Evolutionary conservation across 1,284 basidiomycete genomes (phyloP), one percentile per base, ranked within the genome.

Genomic region (Sporisorium graminicola): DNA sequence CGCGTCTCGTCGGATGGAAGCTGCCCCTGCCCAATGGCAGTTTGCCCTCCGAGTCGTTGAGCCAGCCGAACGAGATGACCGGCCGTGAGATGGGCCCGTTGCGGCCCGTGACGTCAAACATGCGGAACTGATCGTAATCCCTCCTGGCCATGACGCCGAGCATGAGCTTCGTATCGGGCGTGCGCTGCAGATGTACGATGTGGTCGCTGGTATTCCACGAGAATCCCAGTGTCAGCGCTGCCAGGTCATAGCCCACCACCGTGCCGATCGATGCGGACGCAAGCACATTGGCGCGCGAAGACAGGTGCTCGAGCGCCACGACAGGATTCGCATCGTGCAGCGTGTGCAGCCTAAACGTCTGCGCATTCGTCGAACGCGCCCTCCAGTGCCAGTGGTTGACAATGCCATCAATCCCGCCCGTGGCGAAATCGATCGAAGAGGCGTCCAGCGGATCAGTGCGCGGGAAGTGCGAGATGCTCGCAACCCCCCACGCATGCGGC

Each of bases 61-160:
- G 52, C 74, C 74, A 77, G 3, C 74, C 74, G 18, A 77, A 74
- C 3, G 53, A 60, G 1, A 77, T 70, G 24, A 74, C 74, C 18
- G 70, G 64, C 8, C 74, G 29, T 8, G 62, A 66, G n/a, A 74
- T 44, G 4, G 70, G 70, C 0, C 74, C 74, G 35, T 62, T 54
- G 5, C 61, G n/a, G 10, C 74, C 74, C 5, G 62, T 65, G 13
- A 77, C 51, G 50, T 77, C 74, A 40, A 65, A 77, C 66, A 77
- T 65, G 3, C 70, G 44, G 18, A 77, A 77, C 50, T 77, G 74
- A 33, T 77, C 74, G 53, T 73, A 77, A 42, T 77, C 74, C 9
- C 70, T 33, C 16, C 74, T 42, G 0, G 65, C 74, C 14, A 68
- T 33, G 0, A 68, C 56, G 14, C 58, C 58, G 5, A 77, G 60